Evolutionary conservation across 305 asterid species (phyloP), one percentile per base, ranked within the genome.

Genomic region (Fraxinus albicans): DNA sequence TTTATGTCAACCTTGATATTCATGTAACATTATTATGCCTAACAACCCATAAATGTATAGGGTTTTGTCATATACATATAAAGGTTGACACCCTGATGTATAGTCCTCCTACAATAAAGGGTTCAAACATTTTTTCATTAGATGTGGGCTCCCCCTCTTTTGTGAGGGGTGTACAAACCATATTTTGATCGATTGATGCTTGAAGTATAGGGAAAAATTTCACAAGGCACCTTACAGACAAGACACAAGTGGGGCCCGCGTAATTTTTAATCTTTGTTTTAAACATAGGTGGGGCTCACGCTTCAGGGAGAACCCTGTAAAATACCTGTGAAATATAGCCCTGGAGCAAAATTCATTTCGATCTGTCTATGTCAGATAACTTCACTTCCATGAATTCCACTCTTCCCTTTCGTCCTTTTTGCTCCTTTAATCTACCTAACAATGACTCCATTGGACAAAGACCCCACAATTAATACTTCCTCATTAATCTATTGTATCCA

Each of bases 361-460:
- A 13, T 10, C 19, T 15, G 60, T 15, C 60, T 15, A 15, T 50
- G 2, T 50, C 60, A 47, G 19, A 13, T 47, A 58, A 19, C 69
- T 58, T 6, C 69, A 6, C 29, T 19, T n/a, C 2, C 80, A 50
- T 80, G 63, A 77, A 75, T 67, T 76, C 25, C 65, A 0, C 25
- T n/a, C 65, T n/a, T 5, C 25, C 65, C 8, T 50, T 53, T 53
- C 6, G 65, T 53, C 65, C 25, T 53, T 86, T 55, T 17, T 83
- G 78, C 35, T 79, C 44, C 58, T 2, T 25, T 78, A 79, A 79
- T 34, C 83, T 29, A 84, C 79, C 86, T 36, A 83, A 73, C 88
- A 85, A 83, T 88, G 65, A 84, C 88, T 79, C 76, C 88, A 58
- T 36, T 74, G 13, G 80, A 81, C 47, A 73, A 42, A 17, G 29